Evolutionary conservation across 2,329 filamentous ascomycete genomes (phyloP).

Genomic region (Colletotrichum paranaense): DNA sequence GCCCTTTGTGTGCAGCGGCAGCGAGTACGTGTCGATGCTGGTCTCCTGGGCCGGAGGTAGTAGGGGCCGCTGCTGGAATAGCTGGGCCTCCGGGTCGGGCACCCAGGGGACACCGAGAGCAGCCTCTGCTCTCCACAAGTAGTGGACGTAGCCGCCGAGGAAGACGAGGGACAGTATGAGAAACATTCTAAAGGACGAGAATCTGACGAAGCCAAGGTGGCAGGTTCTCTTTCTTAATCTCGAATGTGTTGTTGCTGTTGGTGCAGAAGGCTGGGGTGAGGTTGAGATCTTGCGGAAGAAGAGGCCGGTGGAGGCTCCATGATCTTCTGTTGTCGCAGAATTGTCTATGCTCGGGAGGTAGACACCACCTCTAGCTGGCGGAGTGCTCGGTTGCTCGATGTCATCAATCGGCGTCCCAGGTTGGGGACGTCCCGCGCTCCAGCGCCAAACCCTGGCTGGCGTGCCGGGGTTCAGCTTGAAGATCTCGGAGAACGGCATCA

Average conservation of each 20-base stretch:
- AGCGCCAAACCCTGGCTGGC: conserved; percentile 31
- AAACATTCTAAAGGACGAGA: conserved; percentile 46
- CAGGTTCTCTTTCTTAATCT: conserved; percentile 16
- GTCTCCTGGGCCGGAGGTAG: conserved; percentile 54
- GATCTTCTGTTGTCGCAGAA: conserved; percentile 29
- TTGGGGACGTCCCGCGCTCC: conserved; percentile 33
- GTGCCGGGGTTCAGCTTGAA: conserved; percentile 24
- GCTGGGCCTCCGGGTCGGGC: conserved; percentile 58
- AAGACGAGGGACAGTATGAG: conserved; percentile 50
- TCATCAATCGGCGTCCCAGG: conserved; percentile 27
- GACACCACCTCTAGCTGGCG: conserved; percentile 32
- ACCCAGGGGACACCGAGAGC: conserved; percentile 58
- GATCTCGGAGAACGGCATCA: conserved; percentile 27
- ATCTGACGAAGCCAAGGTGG: conserved; percentile 27
- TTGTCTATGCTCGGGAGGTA: conserved; percentile 33
- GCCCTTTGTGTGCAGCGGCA: conserved; percentile 70
- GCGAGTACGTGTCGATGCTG: conserved; percentile 59
- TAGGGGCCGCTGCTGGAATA: conserved; percentile 62
- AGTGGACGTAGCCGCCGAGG: conserved; percentile 50
- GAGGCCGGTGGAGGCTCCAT: conserved; percentile 32
- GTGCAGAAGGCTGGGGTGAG: background rate
- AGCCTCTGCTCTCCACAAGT: conserved; percentile 58
- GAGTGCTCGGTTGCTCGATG: conserved; percentile 36
- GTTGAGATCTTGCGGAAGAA: conserved; percentile 25
- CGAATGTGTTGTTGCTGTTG: conserved; percentile 4